Conservation (phyloP, 2,329 filamentous ascomycete genomes). For the Ophiostoma perfectum region DNA sequence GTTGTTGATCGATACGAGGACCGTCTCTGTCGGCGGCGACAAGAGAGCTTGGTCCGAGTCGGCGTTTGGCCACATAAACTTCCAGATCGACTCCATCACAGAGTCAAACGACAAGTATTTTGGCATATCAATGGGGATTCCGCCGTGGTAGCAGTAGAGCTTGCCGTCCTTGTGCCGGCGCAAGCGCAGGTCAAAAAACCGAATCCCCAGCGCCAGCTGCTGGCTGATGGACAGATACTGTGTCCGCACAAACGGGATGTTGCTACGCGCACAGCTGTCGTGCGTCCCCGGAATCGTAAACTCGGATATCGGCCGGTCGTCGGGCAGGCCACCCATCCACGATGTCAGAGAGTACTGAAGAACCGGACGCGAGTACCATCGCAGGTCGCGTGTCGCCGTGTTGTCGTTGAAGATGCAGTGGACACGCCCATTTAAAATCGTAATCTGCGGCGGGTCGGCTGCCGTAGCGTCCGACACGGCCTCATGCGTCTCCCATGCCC, state of each 20-base stretch:
- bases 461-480: conserved; percentile 25
- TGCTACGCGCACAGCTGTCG: conserved; percentile 50
- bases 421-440: conserved; percentile 32
- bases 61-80: conserved; percentile 51
- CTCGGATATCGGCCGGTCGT: conserved; percentile 53
- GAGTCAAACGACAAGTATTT: conserved; percentile 56
- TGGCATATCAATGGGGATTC: conserved; percentile 63
- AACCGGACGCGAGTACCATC: conserved; percentile 35
- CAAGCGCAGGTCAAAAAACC: conserved; percentile 60
- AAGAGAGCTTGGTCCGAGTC: background rate
- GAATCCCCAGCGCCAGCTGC: conserved; percentile 65
- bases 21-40: conserved; percentile 54
- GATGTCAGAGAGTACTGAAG: conserved; percentile 38
- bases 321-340: conserved; percentile 60
- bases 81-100: conserved; percentile 53
- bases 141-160: conserved; percentile 64
- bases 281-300: conserved; percentile 69
- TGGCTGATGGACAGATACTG: conserved; percentile 58
- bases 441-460: conserved; percentile 30
- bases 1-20: conserved; percentile 64
- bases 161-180: conserved; percentile 40
- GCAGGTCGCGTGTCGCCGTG: conserved; percentile 31
- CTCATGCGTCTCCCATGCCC: conserved; percentile 28
- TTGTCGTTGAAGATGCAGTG: conserved; percentile 35
- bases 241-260: conserved; percentile 61